A percentile compares a stretch with the other conserved stretches of the same genome.
phyloP scores from a whole-genome alignment of 345 rosid genomes.

The Euclidium syriacum region DNA sequence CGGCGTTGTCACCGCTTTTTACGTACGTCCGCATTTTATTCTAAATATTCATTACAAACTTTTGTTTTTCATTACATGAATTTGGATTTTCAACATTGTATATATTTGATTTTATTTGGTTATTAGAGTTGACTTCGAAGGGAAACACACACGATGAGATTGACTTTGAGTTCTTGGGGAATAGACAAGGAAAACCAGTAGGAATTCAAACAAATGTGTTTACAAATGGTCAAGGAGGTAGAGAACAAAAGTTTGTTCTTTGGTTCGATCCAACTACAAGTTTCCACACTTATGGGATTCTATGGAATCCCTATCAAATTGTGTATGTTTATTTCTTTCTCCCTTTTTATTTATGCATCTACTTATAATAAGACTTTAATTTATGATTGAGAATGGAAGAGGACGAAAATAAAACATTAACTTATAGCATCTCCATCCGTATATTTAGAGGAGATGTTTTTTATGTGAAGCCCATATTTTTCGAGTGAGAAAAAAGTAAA shows the following conservation, averaged over 20 bases:
- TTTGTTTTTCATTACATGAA: neutral
- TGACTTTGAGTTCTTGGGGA: conserved; percentile 76
- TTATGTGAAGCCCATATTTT: too few relatives aligned
- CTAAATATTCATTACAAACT: neutral
- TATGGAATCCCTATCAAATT: conserved; percentile 66
- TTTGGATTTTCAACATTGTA: neutral
- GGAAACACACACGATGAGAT: conserved; percentile 49
- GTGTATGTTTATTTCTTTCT: conserved; percentile 37
- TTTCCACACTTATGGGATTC: conserved; percentile 52
- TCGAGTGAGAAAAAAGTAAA: too few relatives aligned
- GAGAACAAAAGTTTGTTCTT: conserved; percentile 53
- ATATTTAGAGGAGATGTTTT: too few relatives aligned
- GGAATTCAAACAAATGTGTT: conserved; percentile 59
- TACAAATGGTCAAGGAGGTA: conserved; percentile 41
- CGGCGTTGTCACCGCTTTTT: conserved; percentile 63
- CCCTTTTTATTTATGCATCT: neutral
- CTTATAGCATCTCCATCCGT: too few relatives aligned
- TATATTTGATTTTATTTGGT: neutral
- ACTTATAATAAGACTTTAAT: neutral
- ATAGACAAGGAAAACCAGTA: conserved; percentile 48
- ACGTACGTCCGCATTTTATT: conserved; percentile 29
- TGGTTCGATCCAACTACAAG: conserved; percentile 63
- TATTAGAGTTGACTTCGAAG: conserved; percentile 32
- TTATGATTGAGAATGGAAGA: too few relatives aligned
- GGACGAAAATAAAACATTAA: neutral